Conservation (phyloP, 495 filamentous ascomycete species). For the Aspergillus homomorphus region DNA sequence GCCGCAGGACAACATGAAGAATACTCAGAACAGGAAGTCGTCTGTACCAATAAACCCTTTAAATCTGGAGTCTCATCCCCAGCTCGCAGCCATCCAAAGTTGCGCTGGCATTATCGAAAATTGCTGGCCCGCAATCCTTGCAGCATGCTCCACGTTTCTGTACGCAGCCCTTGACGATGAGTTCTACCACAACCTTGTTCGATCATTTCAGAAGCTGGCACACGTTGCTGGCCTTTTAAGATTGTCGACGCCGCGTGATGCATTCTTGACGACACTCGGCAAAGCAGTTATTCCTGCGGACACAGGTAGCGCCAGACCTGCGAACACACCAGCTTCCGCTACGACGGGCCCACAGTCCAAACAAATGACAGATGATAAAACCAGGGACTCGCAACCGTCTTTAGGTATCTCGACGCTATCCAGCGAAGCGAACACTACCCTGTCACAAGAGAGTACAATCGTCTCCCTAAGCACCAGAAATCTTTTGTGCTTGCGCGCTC, state of each 20-base stretch:
- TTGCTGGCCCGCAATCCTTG: conserved; percentile 94
- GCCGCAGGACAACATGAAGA: conserved; percentile 39
- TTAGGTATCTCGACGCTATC: conserved; percentile 18
- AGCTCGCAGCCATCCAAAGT: conserved; percentile 65
- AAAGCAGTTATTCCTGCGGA: conserved; percentile 87
- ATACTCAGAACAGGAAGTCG: conserved; percentile 48
- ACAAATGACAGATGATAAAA: conserved; percentile 39
- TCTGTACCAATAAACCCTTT: conserved; percentile 78
- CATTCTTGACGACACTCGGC: conserved; percentile 87
- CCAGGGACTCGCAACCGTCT: conserved; percentile 27
- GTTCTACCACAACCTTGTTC: conserved; percentile 88
- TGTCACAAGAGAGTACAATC: conserved; percentile 22
- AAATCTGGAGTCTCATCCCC: conserved; percentile 63
- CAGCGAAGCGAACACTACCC: conserved; percentile 20
- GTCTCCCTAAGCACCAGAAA: conserved; percentile 80
- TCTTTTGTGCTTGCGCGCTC: conserved; percentile 80
- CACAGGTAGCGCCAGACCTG: conserved; percentile 45
- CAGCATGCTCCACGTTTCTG: conserved; percentile 90
- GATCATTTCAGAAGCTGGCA: conserved; percentile 91
- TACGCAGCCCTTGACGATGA: conserved; percentile 91
- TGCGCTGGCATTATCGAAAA: conserved; percentile 80
- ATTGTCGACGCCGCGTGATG: conserved; percentile 82
- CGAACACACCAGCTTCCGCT: conserved; percentile 30
- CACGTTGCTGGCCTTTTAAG: conserved; percentile 89
- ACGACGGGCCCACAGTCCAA: conserved; percentile 29